Conservation (phyloP, 2,329 filamentous ascomycete species). For the Coniochaeta sp. region DNA sequence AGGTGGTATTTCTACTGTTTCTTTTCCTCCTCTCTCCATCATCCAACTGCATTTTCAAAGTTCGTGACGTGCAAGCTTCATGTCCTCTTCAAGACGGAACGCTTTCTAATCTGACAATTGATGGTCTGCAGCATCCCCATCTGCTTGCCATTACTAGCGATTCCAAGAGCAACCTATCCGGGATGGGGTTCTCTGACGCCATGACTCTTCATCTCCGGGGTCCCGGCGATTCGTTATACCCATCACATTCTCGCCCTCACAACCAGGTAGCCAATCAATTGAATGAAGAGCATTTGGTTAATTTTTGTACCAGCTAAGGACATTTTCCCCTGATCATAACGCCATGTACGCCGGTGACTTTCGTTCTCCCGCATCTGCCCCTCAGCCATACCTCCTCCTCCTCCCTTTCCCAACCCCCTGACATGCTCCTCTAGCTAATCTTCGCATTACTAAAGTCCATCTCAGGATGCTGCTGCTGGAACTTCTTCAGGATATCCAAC, state of each 20-base stretch:
- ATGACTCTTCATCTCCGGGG: conserved; percentile 33
- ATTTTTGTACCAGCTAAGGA: neutral
- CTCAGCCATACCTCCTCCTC: conserved; percentile 2
- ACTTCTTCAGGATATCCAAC: conserved; percentile 85
- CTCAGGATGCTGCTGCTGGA: conserved; percentile 72
- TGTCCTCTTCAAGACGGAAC: conserved; percentile 34
- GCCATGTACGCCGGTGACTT: neutral
- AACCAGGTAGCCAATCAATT: neutral
- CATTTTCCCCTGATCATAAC: neutral
- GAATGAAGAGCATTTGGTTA: neutral
- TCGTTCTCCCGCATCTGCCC: neutral
- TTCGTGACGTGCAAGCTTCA: too few species aligned
- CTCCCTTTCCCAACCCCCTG: neutral
- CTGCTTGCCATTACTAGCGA: conserved; percentile 46
- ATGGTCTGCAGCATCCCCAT: conserved; percentile 47
- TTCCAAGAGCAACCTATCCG: conserved; percentile 51
- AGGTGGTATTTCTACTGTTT: too few species aligned
- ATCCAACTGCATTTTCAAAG: too few species aligned
- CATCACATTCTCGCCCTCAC: conserved; percentile 40
- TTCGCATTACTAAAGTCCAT: conserved; percentile 68
- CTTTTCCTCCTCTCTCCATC: too few species aligned
- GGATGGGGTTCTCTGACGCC: conserved; percentile 56
- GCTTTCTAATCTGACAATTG: conserved; percentile 41
- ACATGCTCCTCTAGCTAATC: conserved; percentile 48
- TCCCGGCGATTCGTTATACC: conserved; percentile 58